phyloP scores from a whole-genome alignment of 1,139 yeast genomes.

The Lodderomyces jiufengensis region DNA sequence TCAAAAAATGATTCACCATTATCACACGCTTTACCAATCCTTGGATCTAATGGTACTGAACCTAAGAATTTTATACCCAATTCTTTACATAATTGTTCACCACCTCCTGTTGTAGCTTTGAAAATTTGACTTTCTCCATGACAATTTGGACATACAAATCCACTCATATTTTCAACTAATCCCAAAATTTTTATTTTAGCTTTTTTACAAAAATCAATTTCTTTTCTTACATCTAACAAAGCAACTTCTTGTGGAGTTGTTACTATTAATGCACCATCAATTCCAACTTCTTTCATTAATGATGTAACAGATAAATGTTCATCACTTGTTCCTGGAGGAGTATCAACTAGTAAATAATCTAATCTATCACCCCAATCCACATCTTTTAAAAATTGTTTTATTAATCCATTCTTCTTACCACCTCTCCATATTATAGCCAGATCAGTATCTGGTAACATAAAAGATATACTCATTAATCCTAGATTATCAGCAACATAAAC shows the following conservation, averaged over 20 bases:
- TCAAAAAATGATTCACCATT: constrained; percentile 84
- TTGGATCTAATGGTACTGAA: constrained; percentile 90
- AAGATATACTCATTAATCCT: constrained; percentile 94
- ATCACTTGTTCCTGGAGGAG: constrained; percentile 98
- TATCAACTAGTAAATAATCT: constrained; percentile 87
- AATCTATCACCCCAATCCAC: constrained; percentile 90
- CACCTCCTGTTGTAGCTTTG: constrained; percentile 97
- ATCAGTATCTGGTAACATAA: constrained; percentile 90
- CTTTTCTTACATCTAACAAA: constrained; percentile 88
- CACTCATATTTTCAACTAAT: constrained; percentile 95
- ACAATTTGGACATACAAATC: constrained; percentile 95
- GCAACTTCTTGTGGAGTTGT: constrained; percentile 99
- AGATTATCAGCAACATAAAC: constrained; percentile 93
- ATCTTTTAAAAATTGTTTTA: constrained; percentile 90
- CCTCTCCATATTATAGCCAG: constrained; percentile 98
- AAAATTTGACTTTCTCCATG: constrained; percentile 87
- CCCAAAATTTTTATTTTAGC: constrained; percentile 86
- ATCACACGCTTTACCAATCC: constrained; percentile 89
- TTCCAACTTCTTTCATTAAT: constrained; percentile 83
- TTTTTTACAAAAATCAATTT: constrained; percentile 89
- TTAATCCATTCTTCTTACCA: constrained; percentile 86
- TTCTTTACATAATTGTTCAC: constrained; percentile 77
- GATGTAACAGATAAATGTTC: constrained; percentile 91
- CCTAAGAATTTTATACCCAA: constrained; percentile 77
- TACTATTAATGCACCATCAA: constrained; percentile 92